These are phyloP conservation scores for Setaria italica DNA, from an alignment of 202 grass and related monocot genomes.

Conservation along the genomic window DNA sequence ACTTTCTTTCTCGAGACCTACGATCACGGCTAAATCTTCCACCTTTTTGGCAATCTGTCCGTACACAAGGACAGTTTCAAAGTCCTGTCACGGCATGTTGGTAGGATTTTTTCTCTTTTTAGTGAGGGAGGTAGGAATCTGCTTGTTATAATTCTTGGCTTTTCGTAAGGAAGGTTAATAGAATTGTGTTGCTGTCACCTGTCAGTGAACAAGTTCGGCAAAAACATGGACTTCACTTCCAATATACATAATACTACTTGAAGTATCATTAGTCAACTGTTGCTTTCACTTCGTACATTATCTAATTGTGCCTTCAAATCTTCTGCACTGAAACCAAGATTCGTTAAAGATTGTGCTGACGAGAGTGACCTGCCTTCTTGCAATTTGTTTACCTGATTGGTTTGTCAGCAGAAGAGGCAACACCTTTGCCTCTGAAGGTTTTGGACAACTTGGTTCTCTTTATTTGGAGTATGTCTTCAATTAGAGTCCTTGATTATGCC, in stretches of 20 bases:
- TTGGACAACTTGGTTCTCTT: not conserved
- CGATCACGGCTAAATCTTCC: not conserved
- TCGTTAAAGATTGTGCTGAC: not conserved
- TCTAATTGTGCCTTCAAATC: not conserved
- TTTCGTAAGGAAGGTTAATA: not conserved
- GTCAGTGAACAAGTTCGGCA: slow-evolving; percentile 5
- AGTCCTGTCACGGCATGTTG: not conserved
- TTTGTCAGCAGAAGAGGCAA: not conserved
- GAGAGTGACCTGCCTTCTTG: slow-evolving; percentile 8
- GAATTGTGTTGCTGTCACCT: not conserved
- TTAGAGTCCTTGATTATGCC: not conserved
- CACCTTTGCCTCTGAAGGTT: not conserved
- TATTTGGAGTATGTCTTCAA: not conserved
- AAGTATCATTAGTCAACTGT: not conserved
- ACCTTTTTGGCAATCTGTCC: not conserved
- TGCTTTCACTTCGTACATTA: slow-evolving; percentile 34
- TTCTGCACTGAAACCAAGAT: not conserved
- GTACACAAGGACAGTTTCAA: not conserved
- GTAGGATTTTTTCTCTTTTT: not conserved
- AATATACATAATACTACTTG: slow-evolving; percentile 2
- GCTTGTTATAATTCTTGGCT: not conserved
- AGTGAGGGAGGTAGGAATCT: not conserved
- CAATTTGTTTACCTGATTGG: not conserved
- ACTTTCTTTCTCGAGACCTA: slow-evolving; percentile 14
- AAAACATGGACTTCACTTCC: not conserved